These are phyloP conservation scores for Colletotrichum cuscutae DNA, from an alignment of 2,329 filamentous ascomycete species.

Conservation along the genomic window DNA sequence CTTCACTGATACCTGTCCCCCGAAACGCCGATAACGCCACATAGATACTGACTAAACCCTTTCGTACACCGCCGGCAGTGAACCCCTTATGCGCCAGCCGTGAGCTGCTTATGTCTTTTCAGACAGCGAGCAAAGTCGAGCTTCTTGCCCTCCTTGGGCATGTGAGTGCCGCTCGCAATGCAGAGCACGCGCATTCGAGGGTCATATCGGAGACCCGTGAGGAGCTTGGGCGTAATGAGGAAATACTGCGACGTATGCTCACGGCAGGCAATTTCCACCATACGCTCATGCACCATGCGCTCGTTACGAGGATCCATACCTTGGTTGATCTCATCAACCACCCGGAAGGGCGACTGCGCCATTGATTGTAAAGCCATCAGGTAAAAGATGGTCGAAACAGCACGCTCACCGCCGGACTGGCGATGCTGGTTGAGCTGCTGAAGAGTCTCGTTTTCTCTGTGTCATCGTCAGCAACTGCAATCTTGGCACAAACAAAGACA, in stretches of 20 bases:
- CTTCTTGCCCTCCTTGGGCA: constrained; percentile 64
- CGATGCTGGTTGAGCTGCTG: constrained; percentile 90
- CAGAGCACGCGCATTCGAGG: constrained; percentile 92
- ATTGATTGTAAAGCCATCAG: constrained; percentile 97
- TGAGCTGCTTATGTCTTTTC: constrained; percentile 52
- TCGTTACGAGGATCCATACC: constrained; percentile 99
- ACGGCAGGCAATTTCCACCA: constrained; percentile 96
- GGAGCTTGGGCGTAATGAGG: constrained; percentile 95
- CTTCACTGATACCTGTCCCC: neutral
- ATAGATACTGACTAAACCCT: neutral
- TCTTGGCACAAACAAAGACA: neutral
- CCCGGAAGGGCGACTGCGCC: constrained; percentile 93
- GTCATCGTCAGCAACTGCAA: neutral
- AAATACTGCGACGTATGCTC: constrained; percentile 89
- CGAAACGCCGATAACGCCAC: constrained; percentile 1
- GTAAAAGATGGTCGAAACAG: constrained; percentile 98
- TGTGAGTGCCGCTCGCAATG: constrained; percentile 88
- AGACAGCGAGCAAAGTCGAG: constrained; percentile 61
- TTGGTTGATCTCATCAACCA: constrained; percentile 99
- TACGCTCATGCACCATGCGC: constrained; percentile 95
- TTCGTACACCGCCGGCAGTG: too few species aligned
- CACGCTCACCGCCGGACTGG: constrained; percentile 94
- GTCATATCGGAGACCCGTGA: constrained; percentile 87
- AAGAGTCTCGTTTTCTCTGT: constrained; percentile 81
- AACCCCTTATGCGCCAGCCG: constrained; percentile 43